Percentiles rank a stretch among this genome's conserved stretches.
Conservation (phyloP, 768 basidiomycete genomes). For the Fomitopsis pulvina region DNA sequence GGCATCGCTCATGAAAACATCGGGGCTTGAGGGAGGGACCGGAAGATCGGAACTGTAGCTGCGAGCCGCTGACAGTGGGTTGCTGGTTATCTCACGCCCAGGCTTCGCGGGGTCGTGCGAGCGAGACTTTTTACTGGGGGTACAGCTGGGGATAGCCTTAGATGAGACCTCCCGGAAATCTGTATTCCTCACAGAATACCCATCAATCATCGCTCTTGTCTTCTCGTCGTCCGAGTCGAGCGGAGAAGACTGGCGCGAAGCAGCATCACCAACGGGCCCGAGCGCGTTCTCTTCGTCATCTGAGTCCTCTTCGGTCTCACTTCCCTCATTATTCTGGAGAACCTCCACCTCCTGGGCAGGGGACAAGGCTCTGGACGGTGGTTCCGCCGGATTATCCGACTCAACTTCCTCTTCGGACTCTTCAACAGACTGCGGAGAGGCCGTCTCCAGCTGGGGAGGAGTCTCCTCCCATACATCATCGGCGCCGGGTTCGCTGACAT, state of each 20-base stretch:
- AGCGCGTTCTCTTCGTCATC: conserved; percentile 10
- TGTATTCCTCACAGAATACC: not conserved
- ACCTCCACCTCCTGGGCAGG: not conserved
- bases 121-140: not conserved
- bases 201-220: conserved; percentile 8
- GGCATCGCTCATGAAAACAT: conserved; percentile 10
- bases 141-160: too few relatives aligned
- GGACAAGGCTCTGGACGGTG: not conserved
- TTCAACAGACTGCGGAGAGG: too few relatives aligned
- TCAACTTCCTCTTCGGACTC: too few relatives aligned
- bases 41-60: conserved; percentile 4
- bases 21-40: conserved; percentile 7
- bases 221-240: conserved; percentile 16
- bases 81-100: not conserved
- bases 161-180: not conserved
- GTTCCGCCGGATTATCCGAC: not conserved
- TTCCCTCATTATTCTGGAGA: not conserved
- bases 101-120: not conserved
- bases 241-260: not conserved
- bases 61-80: not conserved
- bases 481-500: too few relatives aligned
- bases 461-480: too few relatives aligned
- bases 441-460: too few relatives aligned
- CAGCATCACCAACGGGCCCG: not conserved
- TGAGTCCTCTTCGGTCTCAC: conserved; percentile 7